Evolutionary conservation across 805 yeast genomes (phyloP).

Genomic region (Suhomyces tanzawaensis): DNA sequence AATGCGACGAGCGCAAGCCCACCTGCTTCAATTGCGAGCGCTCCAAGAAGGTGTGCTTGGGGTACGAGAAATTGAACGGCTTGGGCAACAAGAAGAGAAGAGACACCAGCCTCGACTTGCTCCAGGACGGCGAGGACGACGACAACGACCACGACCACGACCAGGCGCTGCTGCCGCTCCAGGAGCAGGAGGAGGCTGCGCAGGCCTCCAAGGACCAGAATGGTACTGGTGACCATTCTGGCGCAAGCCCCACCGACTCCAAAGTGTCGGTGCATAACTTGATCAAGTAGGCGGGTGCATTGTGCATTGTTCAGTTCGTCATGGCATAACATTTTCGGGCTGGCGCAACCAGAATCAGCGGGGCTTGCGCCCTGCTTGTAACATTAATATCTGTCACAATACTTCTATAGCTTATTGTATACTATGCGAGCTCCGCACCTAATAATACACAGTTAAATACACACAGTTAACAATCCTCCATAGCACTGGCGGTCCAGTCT

Average conservation of each 20-base stretch:
- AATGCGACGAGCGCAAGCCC: conserved; percentile 72
- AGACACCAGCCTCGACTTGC: conserved; percentile 4
- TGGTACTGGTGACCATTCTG: conserved; percentile 7
- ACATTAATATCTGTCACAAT: background rate
- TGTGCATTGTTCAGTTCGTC: background rate
- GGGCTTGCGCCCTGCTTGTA: background rate
- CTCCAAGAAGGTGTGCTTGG: conserved; percentile 62
- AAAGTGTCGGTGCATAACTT: conserved; percentile 8
- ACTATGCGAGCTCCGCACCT: background rate
- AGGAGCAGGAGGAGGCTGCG: background rate
- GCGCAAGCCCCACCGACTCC: conserved; percentile 3
- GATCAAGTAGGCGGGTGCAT: conserved; percentile 1
- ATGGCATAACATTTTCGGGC: background rate
- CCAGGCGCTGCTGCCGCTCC: background rate
- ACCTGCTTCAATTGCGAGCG: conserved; percentile 66
- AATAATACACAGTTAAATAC: too few species aligned
- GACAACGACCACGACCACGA: conserved; percentile 4
- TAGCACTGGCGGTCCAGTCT: too few species aligned
- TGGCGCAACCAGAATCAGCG: too few species aligned
- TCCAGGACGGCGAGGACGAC: conserved; percentile 3
- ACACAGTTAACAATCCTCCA: too few species aligned
- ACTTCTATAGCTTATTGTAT: background rate
- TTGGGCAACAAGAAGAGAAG: conserved; percentile 6
- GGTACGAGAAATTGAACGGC: conserved; percentile 46
- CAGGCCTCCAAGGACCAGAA: background rate